phyloP scores from a whole-genome alignment of 768 basidiomycete species.

The Naganishia randhawae region DNA sequence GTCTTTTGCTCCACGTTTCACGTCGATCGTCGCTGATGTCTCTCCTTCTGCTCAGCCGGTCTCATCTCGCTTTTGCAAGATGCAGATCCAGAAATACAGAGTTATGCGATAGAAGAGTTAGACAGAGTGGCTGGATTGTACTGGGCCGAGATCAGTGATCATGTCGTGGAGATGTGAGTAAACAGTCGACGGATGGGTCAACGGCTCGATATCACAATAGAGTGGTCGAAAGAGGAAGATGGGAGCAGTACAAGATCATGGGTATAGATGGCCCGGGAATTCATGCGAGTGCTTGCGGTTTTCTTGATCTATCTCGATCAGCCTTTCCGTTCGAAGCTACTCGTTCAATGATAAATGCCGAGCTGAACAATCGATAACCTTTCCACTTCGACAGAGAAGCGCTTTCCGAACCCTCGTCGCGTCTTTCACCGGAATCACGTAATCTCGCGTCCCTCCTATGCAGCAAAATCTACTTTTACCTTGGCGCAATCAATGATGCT shows the following conservation, averaged over 20 bases:
- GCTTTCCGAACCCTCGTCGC: slow-evolving; percentile 72
- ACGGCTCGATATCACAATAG: background rate
- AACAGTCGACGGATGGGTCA: background rate
- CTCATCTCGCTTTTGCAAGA: slow-evolving; percentile 88
- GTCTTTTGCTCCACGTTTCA: background rate
- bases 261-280: no score
- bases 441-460: slow-evolving; percentile 83
- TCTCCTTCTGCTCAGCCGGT: slow-evolving; percentile 62
- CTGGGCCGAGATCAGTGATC: slow-evolving; percentile 98
- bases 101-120: slow-evolving; percentile 82
- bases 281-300: no score
- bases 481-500: slow-evolving; percentile 92
- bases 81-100: slow-evolving; percentile 72
- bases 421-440: slow-evolving; percentile 68
- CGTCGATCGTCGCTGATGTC: background rate
- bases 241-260: no score
- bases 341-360: background rate
- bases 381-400: slow-evolving; percentile 66
- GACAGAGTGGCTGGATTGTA: slow-evolving; percentile 83
- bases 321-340: background rate
- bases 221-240: background rate
- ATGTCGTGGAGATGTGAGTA: slow-evolving; percentile 79
- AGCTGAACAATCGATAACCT: background rate
- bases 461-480: slow-evolving; percentile 97
- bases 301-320: no score